Evolutionary conservation across 495 filamentous ascomycete genomes (phyloP), one percentile per base, ranked within the genome.

Genomic region (Saxophila tyrrhenica): DNA sequence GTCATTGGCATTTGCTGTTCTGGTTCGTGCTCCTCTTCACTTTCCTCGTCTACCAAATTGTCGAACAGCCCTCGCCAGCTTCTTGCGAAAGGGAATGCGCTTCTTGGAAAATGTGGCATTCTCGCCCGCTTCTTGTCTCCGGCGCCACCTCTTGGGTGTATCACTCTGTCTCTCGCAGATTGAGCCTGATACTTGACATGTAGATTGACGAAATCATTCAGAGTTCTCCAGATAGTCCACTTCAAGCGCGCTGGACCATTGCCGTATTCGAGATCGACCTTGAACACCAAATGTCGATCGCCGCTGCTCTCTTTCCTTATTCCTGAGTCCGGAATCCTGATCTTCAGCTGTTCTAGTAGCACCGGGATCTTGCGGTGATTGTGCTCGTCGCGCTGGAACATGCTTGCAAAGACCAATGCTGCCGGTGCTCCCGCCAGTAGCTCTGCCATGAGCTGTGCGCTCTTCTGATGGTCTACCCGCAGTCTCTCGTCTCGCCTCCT

Each of bases 371-470:
- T 79, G 65, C 85, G 92, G 70, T 95, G 92, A 39, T 89, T 89
- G 58, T 95, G 86, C 67, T 99, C 92, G 58, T 99, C 92, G 38
- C 92, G 77, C 68, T 99, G 92, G 62, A 95, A 91, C 84, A 95
- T 95, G 61, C 88, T 95, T 7, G 92, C 92, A 41, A 97, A 70
- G 56, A 99, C 94, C 51, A 97, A 69, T 21, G 88, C 92, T 11
- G 92, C 92, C 9, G 92, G 92, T 0, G 87, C 83, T 35, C 86
- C 92, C 7, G 92, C 94, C 23, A 89, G 82, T 21, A 99, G 74
- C 67, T 99, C 92, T 3, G 94, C 91, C 74, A 99, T 86, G 25
- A 99, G 74, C 65, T 99, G 94, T 19, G 92, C 90, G 22, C 89
- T 95, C 63, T 99, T 99, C 62, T 84, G 83, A 67, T 89, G 87